Base-by-base conservation (phyloP, 75 land plant species). In the Pseudotsuga menziesii region DNA sequence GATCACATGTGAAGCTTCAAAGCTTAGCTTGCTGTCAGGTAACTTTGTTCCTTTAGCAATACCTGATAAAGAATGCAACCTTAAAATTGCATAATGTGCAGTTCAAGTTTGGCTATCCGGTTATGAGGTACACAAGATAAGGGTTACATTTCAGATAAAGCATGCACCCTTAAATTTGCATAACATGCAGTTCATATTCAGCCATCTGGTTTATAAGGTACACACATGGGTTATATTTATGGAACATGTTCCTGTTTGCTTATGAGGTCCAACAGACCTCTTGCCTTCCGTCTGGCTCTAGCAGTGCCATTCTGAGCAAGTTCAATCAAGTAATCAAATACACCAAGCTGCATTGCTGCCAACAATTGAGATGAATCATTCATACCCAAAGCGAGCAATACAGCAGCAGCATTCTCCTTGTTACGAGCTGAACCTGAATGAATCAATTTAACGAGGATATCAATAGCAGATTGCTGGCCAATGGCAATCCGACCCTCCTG, bases 401-500 rank as follows among this genome's bases (percentile, higher is more conserved):
- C 74, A 39, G 77, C 85, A 9, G 85, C 81, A 16, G 86, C 86
- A 69, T 84, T 84, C 62, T 84, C 86, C 27, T 88, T 80, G 76
- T 89, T 93, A 11, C 98, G 89, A 6, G 87, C 84, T 0, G 92
- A 91, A 13, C 93, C 92, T 12, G 84, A 81, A 54, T 76, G 82
- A 44, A 95, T 85, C 39, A 93, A 57, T 63, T 91, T 89, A 55
- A 91, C 80, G 79, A 93, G 75, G 23, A 77, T 57, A 4, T 90
- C 83, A 3, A 90, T 80, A 12, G 96, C 86, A 35, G 82, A 80
- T n/a, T 85, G 86, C 52, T 84, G 76, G 0, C 85, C 90, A 73
- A 95, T 91, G 6, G 93, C 91, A 26, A 32, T 20, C 54, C 88
- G 89, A 19, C 96, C 98, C 72, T 95, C 98, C 48, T 77, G 90